phyloP scores from a whole-genome alignment of 2,329 filamentous ascomycete species.

The Cladosporium sp. region DNA sequence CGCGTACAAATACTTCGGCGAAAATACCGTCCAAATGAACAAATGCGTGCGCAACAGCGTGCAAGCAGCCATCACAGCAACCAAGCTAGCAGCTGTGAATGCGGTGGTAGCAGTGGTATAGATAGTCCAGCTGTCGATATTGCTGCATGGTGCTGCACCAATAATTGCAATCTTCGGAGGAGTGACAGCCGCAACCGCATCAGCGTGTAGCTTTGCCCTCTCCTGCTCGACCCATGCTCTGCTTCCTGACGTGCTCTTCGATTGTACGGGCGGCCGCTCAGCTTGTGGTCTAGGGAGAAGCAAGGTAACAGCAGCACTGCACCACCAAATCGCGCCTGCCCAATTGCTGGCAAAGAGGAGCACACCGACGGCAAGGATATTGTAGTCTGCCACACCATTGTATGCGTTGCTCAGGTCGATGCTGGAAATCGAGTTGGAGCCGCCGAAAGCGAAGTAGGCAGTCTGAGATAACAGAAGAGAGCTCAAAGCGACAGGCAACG shows the following conservation, averaged over 20 bases:
- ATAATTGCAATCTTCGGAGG: neutral
- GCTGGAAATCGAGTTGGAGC: conserved; percentile 92
- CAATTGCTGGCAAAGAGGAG: conserved; percentile 88
- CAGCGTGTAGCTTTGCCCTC: conserved; percentile 23
- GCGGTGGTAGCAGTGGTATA: conserved; percentile 65
- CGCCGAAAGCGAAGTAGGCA: conserved; percentile 85
- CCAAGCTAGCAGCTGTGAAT: conserved; percentile 62
- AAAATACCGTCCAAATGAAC: conserved; percentile 99
- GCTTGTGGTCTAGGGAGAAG: conserved; percentile 15
- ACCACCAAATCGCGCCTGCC: conserved; percentile 89
- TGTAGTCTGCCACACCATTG: conserved; percentile 82
- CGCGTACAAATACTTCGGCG: conserved; percentile 89
- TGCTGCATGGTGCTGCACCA: neutral
- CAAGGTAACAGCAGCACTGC: conserved; percentile 48
- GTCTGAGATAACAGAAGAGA: conserved; percentile 71
- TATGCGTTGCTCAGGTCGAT: conserved; percentile 92
- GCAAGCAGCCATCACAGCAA: conserved; percentile 84
- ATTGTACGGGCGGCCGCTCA: neutral
- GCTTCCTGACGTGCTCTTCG: neutral
- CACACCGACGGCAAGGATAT: conserved; percentile 71
- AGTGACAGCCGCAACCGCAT: conserved; percentile 15
- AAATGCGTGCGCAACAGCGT: conserved; percentile 78
- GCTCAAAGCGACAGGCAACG: conserved; percentile 53
- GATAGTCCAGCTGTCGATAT: conserved; percentile 18
- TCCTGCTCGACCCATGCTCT: conserved; percentile 28